These are phyloP conservation scores for Yarrowia galli DNA, from an alignment of 1,139 yeast genomes.

Conservation along the genomic window DNA sequence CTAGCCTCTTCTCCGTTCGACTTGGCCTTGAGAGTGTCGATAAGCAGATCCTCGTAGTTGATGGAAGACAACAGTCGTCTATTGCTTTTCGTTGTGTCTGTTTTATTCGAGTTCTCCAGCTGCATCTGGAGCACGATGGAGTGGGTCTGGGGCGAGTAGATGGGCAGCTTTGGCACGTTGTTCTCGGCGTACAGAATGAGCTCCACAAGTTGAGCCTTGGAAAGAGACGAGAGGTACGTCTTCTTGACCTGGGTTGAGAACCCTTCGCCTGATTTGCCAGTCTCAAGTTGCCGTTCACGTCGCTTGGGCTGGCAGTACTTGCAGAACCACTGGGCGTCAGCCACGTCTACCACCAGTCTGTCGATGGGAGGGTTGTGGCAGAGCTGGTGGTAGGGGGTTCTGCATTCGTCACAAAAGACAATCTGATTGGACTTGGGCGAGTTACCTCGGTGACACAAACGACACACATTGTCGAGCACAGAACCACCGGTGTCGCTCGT, in stretches of 20 bases:
- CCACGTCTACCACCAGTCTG: slow-evolving; percentile 54
- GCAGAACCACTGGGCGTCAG: slow-evolving; percentile 57
- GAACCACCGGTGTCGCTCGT: slow-evolving; percentile 40
- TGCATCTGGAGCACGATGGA: slow-evolving; percentile 51
- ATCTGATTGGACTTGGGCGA: slow-evolving; percentile 53
- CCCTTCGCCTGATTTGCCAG: slow-evolving; percentile 52
- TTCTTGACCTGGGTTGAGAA: slow-evolving; percentile 52
- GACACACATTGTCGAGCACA: slow-evolving; percentile 48
- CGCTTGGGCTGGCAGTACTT: slow-evolving; percentile 52
- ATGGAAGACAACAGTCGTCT: slow-evolving; percentile 41
- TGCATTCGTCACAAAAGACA: slow-evolving; percentile 56
- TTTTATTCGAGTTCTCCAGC: slow-evolving; percentile 50
- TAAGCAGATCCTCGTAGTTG: slow-evolving; percentile 51
- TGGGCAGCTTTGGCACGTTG: slow-evolving; percentile 50
- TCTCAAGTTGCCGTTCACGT: slow-evolving; percentile 52
- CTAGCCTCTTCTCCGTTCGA: slow-evolving; percentile 51
- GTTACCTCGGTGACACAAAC: slow-evolving; percentile 54
- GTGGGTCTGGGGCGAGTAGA: slow-evolving; percentile 52
- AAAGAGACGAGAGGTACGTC: slow-evolving; percentile 53
- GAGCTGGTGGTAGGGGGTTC: slow-evolving; percentile 55
- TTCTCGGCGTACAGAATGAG: slow-evolving; percentile 53
- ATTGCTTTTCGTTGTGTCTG: slow-evolving; percentile 44
- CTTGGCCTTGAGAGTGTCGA: slow-evolving; percentile 50
- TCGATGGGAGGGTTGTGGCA: slow-evolving; percentile 56
- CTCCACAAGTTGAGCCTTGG: slow-evolving; percentile 55